phyloP scores from a whole-genome alignment of 2,329 filamentous ascomycete species.

The Talaromyces sp. region DNA sequence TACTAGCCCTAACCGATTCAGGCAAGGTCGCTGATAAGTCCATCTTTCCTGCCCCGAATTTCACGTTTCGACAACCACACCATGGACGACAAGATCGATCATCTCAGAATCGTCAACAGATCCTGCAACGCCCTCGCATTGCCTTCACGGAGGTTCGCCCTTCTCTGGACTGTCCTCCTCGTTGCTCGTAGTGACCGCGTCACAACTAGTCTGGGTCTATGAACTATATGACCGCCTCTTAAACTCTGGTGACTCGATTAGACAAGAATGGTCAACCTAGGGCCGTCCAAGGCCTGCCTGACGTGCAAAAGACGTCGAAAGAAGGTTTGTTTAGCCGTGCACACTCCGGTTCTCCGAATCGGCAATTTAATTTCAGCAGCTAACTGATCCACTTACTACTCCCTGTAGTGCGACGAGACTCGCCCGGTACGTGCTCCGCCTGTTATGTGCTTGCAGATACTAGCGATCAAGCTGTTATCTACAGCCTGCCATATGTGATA shows the following conservation, averaged over 20 bases:
- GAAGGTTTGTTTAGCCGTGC: conserved; percentile 1
- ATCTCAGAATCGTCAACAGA: neutral
- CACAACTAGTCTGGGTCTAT: neutral
- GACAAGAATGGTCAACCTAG: conserved; percentile 10
- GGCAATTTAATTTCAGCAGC: neutral
- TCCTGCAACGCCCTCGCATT: neutral
- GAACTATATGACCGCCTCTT: neutral
- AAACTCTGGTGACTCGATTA: neutral
- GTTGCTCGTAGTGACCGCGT: neutral
- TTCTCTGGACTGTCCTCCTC: neutral
- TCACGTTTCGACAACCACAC: neutral
- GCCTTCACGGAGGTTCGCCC: neutral
- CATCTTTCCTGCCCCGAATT: neutral
- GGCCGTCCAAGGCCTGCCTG: conserved; percentile 13
- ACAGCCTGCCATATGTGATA: neutral
- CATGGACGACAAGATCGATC: neutral
- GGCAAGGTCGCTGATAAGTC: neutral
- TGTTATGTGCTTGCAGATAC: neutral
- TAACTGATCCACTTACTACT: neutral
- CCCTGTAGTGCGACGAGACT: conserved; percentile 17
- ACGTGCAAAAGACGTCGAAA: conserved; percentile 17
- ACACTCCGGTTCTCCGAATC: neutral
- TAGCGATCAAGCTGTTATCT: neutral
- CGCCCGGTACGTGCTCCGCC: conserved; percentile 4
- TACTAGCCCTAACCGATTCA: neutral